Conservation (phyloP, 2,329 filamentous ascomycete species). For the Sporothrix phasma region DNA sequence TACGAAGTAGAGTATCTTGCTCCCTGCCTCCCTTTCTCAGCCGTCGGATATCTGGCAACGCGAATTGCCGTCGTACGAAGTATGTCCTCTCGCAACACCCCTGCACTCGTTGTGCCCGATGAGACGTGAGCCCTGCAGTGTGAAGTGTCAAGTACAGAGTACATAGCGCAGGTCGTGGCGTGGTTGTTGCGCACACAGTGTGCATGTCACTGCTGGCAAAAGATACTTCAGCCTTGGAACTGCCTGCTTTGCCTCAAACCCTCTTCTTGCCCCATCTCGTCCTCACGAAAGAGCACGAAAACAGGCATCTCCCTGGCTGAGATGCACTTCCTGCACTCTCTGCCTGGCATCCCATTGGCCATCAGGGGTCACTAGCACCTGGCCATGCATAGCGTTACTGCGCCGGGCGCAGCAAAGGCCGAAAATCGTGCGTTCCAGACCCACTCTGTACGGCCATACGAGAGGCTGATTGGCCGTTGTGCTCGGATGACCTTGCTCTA, state of each 20-base stretch:
- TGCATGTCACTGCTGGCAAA: background rate
- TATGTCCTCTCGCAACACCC: background rate
- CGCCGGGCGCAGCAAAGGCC: background rate
- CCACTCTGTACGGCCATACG: background rate
- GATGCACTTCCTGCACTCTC: too few species aligned
- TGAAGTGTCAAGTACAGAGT: background rate
- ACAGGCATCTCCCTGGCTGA: background rate
- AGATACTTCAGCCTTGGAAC: background rate
- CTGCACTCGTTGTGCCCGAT: background rate
- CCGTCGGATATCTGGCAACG: background rate
- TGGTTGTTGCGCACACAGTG: background rate
- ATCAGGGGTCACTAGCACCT: background rate
- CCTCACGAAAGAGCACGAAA: background rate
- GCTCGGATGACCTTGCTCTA: slow-evolving; percentile 4
- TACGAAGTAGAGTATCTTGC: background rate
- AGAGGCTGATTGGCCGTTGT: background rate
- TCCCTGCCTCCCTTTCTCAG: background rate
- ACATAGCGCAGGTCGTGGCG: background rate
- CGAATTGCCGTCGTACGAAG: background rate
- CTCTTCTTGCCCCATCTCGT: background rate
- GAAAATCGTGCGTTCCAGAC: background rate
- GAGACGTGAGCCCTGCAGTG: background rate
- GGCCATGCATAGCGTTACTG: background rate
- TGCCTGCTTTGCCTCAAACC: background rate
- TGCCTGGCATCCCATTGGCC: background rate